Evolutionary conservation across 2,329 filamentous ascomycete genomes (phyloP).

Genomic region (Pseudogymnoascus sp.): DNA sequence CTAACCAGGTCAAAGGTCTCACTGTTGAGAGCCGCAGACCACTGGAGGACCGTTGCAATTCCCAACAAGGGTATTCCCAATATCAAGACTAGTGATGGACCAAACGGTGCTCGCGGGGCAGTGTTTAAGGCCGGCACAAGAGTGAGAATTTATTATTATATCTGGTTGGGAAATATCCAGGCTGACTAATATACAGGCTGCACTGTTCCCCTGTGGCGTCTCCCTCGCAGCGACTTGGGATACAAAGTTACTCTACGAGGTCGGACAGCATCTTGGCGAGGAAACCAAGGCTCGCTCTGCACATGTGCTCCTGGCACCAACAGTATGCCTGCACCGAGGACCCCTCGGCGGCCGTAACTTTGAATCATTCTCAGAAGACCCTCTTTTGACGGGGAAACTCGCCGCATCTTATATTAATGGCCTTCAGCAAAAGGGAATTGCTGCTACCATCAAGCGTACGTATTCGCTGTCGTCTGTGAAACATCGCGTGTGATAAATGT

Average conservation of each 20-base stretch:
- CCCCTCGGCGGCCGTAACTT: slow-evolving; percentile 80
- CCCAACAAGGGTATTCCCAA: slow-evolving; percentile 54
- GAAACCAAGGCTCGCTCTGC: slow-evolving; percentile 67
- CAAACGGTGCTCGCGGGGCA: slow-evolving; percentile 60
- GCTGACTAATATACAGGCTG: slow-evolving; percentile 43
- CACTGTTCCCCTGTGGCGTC: slow-evolving; percentile 70
- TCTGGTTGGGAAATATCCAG: not conserved
- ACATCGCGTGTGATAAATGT: slow-evolving; percentile 11
- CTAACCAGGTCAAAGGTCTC: slow-evolving; percentile 40
- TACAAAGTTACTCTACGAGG: slow-evolving; percentile 56
- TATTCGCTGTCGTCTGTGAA: slow-evolving; percentile 1
- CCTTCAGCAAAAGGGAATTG: slow-evolving; percentile 63
- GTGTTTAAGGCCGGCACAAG: slow-evolving; percentile 61
- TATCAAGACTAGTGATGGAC: slow-evolving; percentile 60
- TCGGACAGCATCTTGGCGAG: slow-evolving; percentile 62
- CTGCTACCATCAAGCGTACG: slow-evolving; percentile 69
- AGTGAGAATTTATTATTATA: slow-evolving; percentile 29
- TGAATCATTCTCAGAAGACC: slow-evolving; percentile 80
- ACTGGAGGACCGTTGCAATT: slow-evolving; percentile 61
- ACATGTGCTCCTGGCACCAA: slow-evolving; percentile 66
- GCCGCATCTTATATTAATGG: slow-evolving; percentile 65
- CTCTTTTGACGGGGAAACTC: slow-evolving; percentile 64
- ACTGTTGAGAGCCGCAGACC: slow-evolving; percentile 53
- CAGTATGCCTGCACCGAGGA: slow-evolving; percentile 73
- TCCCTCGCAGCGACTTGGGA: slow-evolving; percentile 77